Evolutionary conservation across 2,329 filamentous ascomycete genomes (phyloP), one percentile per base, ranked within the genome.

Genomic region (Shiraia sp.): DNA sequence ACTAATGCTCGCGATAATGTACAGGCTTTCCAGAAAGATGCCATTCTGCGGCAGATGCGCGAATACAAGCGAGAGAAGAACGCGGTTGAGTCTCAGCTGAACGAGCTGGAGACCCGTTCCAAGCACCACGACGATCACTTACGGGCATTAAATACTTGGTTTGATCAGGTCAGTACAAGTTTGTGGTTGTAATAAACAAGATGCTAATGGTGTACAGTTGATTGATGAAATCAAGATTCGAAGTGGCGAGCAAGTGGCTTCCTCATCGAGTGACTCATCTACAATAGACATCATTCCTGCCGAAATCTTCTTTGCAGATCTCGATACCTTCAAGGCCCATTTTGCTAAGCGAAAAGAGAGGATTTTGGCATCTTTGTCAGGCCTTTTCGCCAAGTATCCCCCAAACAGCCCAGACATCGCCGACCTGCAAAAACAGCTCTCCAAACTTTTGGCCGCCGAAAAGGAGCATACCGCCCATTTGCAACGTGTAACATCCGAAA

Each of bases 31-130:
- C 88, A 92, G 73, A 99, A 97, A 75, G 93, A 96, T 75, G 93
- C 93, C 52, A 96, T 99, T 68, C 86, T 88, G 62, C 89, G 95
- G 44, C 92, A 96, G 74, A 96, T 99, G 90, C 88, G 90, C 66
- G 93, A 97, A 72, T 96, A 95, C 72, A 96, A 95, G 73, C 85
- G 93, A 58, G 90, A 95, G 68, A 91, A 90, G 67, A 79, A 80
- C 43, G 87, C 87, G 28, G 76, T 95, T 49, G 91, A 97, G 74
- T 78, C 82, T 44, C 87, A 88, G 63, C 76, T 96, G 48, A 86
- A 86, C 64, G 88, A 95, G 53, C 76, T 95, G 50, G 82, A 88
- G 53, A 90, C 90, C 67, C 81, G 83, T 63, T 82, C 87, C 22
- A 79, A 81, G 49, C 84, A 93, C 71, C 90, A 97, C 72, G 90